These are phyloP conservation scores for Helminthosporium solani DNA, from an alignment of 2,329 filamentous ascomycete genomes.

Conservation along the genomic window DNA sequence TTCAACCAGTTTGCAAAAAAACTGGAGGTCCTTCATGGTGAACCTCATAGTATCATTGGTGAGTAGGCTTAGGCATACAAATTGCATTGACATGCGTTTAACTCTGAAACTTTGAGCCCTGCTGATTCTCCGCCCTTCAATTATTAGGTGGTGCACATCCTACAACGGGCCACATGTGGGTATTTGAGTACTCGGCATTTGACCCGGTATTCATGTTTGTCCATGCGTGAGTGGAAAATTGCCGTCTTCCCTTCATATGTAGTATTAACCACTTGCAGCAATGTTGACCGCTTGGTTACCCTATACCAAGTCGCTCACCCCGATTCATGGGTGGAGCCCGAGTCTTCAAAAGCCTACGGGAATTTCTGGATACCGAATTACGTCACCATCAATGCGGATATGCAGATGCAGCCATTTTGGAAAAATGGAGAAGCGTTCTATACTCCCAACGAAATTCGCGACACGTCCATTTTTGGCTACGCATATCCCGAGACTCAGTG, in stretches of 20 bases:
- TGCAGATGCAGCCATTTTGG: constrained; percentile 44
- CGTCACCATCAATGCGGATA: constrained; percentile 49
- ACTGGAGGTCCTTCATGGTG: constrained; percentile 9
- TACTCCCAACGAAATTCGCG: constrained; percentile 28
- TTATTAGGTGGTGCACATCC: constrained; percentile 45
- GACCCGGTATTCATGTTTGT: constrained; percentile 62
- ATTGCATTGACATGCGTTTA: too few species aligned
- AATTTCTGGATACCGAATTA: constrained; percentile 44
- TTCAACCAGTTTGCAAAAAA: constrained; percentile 18
- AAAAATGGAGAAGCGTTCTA: constrained; percentile 26
- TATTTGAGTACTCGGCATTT: constrained; percentile 69
- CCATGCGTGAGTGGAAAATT: constrained; percentile 38
- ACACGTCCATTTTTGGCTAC: constrained; percentile 32
- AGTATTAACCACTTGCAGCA: constrained; percentile 15
- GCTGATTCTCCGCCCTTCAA: too few species aligned
- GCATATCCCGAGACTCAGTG: constrained; percentile 39
- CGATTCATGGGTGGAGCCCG: constrained; percentile 61
- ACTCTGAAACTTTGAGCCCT: too few species aligned
- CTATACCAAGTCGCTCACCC: constrained; percentile 76
- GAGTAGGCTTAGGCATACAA: too few species aligned
- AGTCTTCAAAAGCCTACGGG: constrained; percentile 20
- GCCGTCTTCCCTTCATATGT: neutral
- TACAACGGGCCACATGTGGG: constrained; percentile 66
- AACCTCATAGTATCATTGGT: constrained; percentile 35
- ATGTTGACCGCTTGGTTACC: constrained; percentile 56